Evolutionary conservation across 192 early-diverging fungal species (phyloP).

Genomic region (Haplosporangium gracile): DNA sequence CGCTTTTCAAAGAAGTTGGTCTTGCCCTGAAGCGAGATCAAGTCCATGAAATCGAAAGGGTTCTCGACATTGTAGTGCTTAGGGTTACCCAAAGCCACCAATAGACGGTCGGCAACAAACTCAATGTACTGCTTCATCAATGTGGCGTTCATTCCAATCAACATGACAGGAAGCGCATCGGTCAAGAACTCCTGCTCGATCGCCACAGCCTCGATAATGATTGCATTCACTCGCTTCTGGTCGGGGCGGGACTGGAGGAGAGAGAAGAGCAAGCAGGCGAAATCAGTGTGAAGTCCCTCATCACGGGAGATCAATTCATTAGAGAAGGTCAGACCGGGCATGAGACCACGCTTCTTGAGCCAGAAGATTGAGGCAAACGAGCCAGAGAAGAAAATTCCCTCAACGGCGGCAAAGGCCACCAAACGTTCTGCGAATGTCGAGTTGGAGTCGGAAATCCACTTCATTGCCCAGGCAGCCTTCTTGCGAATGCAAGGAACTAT

Average conservation of each 20-base stretch:
- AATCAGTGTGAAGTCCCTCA: constrained; percentile 97
- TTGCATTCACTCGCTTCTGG: constrained; percentile 71
- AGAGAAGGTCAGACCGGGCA: constrained; percentile 97
- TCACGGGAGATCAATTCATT: constrained; percentile 98
- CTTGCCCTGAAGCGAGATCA: constrained; percentile 98
- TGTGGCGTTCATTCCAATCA: constrained; percentile 97
- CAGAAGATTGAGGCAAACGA: constrained; percentile 99
- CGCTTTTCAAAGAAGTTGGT: constrained; percentile 99
- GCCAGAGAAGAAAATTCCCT: constrained; percentile 99
- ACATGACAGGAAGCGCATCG: constrained; percentile 89
- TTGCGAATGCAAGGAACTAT: constrained; percentile 93
- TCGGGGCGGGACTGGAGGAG: constrained; percentile 83
- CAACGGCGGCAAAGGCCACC: constrained; percentile 97
- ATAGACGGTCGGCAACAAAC: constrained; percentile 96
- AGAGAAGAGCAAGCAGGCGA: constrained; percentile 94
- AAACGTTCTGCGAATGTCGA: constrained; percentile 92
- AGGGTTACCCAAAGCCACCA: constrained; percentile 87
- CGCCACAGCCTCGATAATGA: constrained; percentile 89
- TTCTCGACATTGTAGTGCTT: constrained; percentile 91
- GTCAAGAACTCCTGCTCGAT: constrained; percentile 98
- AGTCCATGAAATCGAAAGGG: constrained; percentile 99
- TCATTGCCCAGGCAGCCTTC: constrained; percentile 98
- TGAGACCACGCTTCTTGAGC: constrained; percentile 99
- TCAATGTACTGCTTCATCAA: constrained; percentile 98
- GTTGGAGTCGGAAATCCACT: constrained; percentile 87